These are phyloP conservation scores for Lactarius vividus DNA, from an alignment of 768 basidiomycete species.

Conservation along the genomic window DNA sequence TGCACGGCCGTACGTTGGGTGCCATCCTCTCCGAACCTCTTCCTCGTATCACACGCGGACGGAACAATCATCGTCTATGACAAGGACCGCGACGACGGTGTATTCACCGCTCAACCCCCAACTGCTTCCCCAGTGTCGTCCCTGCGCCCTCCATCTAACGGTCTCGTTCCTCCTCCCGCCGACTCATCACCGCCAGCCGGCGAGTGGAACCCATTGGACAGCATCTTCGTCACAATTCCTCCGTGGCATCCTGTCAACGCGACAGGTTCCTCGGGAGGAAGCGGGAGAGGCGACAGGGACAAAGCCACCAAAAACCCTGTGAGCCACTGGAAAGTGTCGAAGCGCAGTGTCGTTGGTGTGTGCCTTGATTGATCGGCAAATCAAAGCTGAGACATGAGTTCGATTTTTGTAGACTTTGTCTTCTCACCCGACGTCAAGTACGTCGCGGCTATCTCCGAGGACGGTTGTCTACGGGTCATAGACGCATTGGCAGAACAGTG, in stretches of 20 bases:
- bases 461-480: conserved; percentile 87
- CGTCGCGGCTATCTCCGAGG: conserved; percentile 88
- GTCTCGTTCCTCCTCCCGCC: conserved; percentile 29
- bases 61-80: conserved; percentile 89
- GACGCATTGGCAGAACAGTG: conserved; percentile 86
- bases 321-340: conserved; percentile 83
- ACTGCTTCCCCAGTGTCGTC: conserved; percentile 31
- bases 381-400: conserved; percentile 3
- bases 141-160: conserved; percentile 29
- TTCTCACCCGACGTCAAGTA: conserved; percentile 93
- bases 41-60: conserved; percentile 85
- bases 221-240: conserved; percentile 76
- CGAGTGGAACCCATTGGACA: conserved; percentile 76
- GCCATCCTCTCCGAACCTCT: conserved; percentile 72
- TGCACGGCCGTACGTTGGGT: conserved; percentile 94
- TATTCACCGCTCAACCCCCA: conserved; percentile 64
- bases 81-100: conserved; percentile 85
- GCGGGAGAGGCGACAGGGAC: conserved; percentile 50
- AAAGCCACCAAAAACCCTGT: conserved; percentile 81
- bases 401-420: conserved; percentile 62
- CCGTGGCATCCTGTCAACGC: conserved; percentile 78
- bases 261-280: conserved; percentile 35
- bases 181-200: conserved; percentile 36
- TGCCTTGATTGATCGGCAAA: conserved; percentile 9
- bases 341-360: conserved; percentile 69